Evolutionary conservation across 2,329 filamentous ascomycete genomes (phyloP).

Genomic region (Bisporella sp.): DNA sequence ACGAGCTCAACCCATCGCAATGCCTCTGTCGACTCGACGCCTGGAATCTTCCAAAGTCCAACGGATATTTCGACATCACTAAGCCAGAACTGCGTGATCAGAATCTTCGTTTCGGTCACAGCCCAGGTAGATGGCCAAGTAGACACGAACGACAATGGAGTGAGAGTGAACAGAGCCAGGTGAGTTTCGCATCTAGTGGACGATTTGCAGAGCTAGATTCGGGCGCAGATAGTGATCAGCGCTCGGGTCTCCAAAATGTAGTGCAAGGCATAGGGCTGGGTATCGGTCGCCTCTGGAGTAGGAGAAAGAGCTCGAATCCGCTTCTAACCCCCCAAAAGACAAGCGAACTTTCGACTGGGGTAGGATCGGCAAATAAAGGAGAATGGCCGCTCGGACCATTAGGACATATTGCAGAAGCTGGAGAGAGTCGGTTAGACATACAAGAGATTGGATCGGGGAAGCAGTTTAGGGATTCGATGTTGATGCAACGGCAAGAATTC

Average conservation of each 20-base stretch:
- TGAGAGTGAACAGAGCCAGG: not conserved
- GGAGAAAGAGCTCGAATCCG: not conserved
- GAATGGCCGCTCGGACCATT: too few relatives aligned
- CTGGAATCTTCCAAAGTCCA: conserved; percentile 10
- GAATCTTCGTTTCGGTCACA: conserved; percentile 6
- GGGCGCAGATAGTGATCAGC: not conserved
- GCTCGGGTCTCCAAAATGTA: not conserved
- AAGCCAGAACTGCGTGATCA: conserved; percentile 3
- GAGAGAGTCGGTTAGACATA: not conserved
- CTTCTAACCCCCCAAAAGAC: too few relatives aligned
- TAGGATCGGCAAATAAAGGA: too few relatives aligned
- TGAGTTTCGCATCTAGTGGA: not conserved
- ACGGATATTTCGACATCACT: conserved; percentile 16
- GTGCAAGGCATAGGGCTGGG: not conserved
- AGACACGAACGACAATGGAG: conserved; percentile 19
- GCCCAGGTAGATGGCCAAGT: conserved; percentile 9
- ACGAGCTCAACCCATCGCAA: conserved; percentile 9
- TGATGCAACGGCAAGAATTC: not conserved
- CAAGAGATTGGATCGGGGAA: not conserved
- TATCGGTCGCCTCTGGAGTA: not conserved
- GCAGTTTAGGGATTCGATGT: not conserved
- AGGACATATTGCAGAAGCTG: not conserved
- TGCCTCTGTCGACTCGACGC: conserved; percentile 11
- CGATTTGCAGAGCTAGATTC: not conserved
- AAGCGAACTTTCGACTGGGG: too few relatives aligned